Percentiles rank a stretch among this genome's conserved stretches.
phyloP scores from a whole-genome alignment of 1,139 yeast genomes.

The Magnusiomyces ingens region DNA sequence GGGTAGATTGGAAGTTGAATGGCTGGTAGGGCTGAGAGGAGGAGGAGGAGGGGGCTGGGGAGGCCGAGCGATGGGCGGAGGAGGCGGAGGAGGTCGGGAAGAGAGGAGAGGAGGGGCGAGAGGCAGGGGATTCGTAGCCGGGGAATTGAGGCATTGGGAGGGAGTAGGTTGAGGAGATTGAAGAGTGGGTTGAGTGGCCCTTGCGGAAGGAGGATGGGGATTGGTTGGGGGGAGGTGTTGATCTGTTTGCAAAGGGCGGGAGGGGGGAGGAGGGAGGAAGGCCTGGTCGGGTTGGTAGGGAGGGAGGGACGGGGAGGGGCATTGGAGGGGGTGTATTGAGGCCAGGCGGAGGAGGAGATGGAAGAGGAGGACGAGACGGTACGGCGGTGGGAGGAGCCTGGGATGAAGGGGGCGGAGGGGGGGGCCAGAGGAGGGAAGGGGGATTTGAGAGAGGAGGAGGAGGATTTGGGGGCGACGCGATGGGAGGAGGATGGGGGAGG shows the following conservation, averaged over 20 bases:
- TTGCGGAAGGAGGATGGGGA: slow-evolving; percentile 1
- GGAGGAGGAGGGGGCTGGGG: slow-evolving; percentile 5
- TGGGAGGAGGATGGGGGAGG: neutral
- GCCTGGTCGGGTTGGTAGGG: slow-evolving; percentile 1
- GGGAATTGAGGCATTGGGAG: neutral
- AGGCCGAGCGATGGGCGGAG: slow-evolving; percentile 1
- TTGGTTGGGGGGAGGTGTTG: neutral
- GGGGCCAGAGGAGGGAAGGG: neutral
- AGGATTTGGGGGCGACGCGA: slow-evolving; percentile 1
- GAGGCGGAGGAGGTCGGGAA: no score
- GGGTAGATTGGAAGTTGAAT: slow-evolving; percentile 34
- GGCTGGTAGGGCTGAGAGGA: slow-evolving; percentile 22
- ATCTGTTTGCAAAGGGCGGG: neutral
- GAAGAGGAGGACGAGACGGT: slow-evolving; percentile 4
- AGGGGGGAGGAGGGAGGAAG: slow-evolving; percentile 1
- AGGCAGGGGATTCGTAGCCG: slow-evolving; percentile 3
- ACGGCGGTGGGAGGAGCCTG: neutral
- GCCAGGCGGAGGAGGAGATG: neutral
- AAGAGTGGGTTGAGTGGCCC: slow-evolving; percentile 13
- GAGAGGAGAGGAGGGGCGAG: slow-evolving; percentile 5
- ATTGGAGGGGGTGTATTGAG: neutral
- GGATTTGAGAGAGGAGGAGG: slow-evolving; percentile 2
- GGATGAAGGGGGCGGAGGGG: slow-evolving; percentile 1
- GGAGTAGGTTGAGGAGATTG: slow-evolving; percentile 9
- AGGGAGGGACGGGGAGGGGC: neutral